These are phyloP conservation scores for Citrus medica DNA, from an alignment of 345 rosid genomes.

Conservation along the genomic window DNA sequence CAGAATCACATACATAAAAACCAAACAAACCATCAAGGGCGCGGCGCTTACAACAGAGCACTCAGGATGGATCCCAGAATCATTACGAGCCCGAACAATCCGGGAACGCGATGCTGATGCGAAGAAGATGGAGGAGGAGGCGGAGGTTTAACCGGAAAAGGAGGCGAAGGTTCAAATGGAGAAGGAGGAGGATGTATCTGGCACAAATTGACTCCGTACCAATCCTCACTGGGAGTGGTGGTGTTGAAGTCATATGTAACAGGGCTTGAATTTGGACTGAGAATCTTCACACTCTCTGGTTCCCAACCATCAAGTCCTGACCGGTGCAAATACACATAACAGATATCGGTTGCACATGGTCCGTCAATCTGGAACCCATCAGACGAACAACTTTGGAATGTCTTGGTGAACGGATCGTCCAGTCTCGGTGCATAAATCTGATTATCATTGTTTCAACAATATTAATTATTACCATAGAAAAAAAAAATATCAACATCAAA, in stretches of 20 bases:
- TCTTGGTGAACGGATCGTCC: constrained; percentile 52
- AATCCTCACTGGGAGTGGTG: constrained; percentile 44
- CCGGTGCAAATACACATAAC: constrained; percentile 74
- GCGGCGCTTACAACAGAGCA: constrained; percentile 20
- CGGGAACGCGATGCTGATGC: background rate
- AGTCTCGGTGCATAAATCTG: constrained; percentile 77
- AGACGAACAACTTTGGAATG: constrained; percentile 73
- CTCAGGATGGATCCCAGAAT: constrained; percentile 24
- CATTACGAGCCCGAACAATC: constrained; percentile 6
- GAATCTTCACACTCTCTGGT: constrained; percentile 57
- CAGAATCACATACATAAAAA: background rate
- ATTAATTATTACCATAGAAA: background rate
- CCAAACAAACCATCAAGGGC: background rate
- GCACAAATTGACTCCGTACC: constrained; percentile 80
- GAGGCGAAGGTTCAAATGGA: background rate
- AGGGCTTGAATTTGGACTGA: constrained; percentile 24
- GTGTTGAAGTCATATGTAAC: constrained; percentile 50
- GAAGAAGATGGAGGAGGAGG: constrained; percentile 45
- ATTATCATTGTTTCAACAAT: background rate
- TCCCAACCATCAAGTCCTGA: constrained; percentile 80
- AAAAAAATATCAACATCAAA: too few species aligned
- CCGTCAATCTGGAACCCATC: constrained; percentile 70
- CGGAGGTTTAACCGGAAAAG: background rate
- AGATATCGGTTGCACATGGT: constrained; percentile 64
- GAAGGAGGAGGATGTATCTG: background rate